Evolutionary conservation across 2,329 filamentous ascomycete species (phyloP).

Genomic region (Colletotrichum tamarilloi): DNA sequence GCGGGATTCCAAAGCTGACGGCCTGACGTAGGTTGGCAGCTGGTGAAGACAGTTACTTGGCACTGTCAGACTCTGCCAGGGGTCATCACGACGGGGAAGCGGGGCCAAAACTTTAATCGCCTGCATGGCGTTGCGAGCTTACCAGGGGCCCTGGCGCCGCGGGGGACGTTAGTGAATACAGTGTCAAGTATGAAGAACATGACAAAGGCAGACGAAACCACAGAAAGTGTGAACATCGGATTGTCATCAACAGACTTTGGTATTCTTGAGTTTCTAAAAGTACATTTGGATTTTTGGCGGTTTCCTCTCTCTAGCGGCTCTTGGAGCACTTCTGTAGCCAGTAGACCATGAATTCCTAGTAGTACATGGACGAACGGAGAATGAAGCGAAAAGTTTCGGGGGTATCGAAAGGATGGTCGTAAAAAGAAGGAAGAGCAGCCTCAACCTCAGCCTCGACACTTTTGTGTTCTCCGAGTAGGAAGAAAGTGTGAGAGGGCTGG

Average conservation of each 20-base stretch:
- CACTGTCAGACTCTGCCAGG: neutral
- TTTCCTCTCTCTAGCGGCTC: neutral
- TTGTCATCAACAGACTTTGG: neutral
- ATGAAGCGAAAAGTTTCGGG: constrained; percentile 25
- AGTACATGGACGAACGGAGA: constrained; percentile 25
- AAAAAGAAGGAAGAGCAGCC: constrained; percentile 3
- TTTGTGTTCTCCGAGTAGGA: constrained; percentile 2
- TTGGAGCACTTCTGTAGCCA: constrained; percentile 1
- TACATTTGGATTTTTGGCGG: neutral
- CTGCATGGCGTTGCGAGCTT: neutral
- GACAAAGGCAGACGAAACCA: too few species aligned
- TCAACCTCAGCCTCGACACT: neutral
- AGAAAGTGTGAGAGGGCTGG: neutral
- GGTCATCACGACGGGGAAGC: neutral
- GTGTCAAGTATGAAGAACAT: neutral
- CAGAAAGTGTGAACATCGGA: neutral
- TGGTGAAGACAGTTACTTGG: neutral
- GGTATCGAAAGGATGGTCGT: constrained; percentile 35
- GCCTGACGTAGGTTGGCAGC: neutral
- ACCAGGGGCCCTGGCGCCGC: constrained; percentile 1
- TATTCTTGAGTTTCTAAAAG: neutral
- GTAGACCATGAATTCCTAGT: constrained; percentile 11
- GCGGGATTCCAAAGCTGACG: neutral
- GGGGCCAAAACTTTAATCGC: constrained; percentile 4
- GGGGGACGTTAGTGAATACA: neutral